phyloP scores from a whole-genome alignment of 2,329 filamentous ascomycete species.

The Colletotrichum trifolii region DNA sequence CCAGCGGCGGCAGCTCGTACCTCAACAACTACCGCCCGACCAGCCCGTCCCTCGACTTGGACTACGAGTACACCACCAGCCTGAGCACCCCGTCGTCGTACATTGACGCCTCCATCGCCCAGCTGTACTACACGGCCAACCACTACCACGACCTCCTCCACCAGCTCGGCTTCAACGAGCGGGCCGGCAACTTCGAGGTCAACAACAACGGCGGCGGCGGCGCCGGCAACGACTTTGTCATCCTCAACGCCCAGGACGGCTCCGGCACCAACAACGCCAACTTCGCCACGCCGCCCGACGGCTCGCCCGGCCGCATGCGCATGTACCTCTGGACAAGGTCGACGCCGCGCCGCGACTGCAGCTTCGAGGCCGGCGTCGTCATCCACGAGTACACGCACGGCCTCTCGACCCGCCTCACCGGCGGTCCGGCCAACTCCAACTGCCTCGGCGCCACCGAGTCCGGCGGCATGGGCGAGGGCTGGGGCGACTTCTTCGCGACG shows the following conservation, averaged over 20 bases:
- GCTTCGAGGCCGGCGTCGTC: constrained; percentile 70
- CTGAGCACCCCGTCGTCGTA: constrained; percentile 50
- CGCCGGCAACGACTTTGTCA: constrained; percentile 58
- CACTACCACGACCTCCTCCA: constrained; percentile 66
- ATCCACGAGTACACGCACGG: constrained; percentile 70
- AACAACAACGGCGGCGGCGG: constrained; percentile 63
- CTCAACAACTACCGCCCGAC: constrained; percentile 52
- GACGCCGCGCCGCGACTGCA: constrained; percentile 61
- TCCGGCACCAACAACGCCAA: constrained; percentile 62
- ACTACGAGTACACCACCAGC: constrained; percentile 49
- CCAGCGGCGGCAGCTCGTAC: constrained; percentile 48
- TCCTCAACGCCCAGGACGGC: constrained; percentile 63
- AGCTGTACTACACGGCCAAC: constrained; percentile 68
- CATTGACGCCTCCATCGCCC: constrained; percentile 60
- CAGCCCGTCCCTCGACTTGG: constrained; percentile 52
- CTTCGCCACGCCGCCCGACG: constrained; percentile 61
- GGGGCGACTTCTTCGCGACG: constrained; percentile 66
- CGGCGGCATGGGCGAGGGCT: constrained; percentile 69
- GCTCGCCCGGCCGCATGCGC: constrained; percentile 59
- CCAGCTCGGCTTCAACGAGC: constrained; percentile 63
- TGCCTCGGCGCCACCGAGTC: constrained; percentile 61
- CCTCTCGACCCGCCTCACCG: constrained; percentile 67
- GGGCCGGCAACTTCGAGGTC: constrained; percentile 64
- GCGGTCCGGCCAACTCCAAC: constrained; percentile 63
- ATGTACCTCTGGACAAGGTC: constrained; percentile 66